Base-by-base conservation (phyloP, 352 stramenopile genomes). In the Globisporangium heterothallicum region DNA sequence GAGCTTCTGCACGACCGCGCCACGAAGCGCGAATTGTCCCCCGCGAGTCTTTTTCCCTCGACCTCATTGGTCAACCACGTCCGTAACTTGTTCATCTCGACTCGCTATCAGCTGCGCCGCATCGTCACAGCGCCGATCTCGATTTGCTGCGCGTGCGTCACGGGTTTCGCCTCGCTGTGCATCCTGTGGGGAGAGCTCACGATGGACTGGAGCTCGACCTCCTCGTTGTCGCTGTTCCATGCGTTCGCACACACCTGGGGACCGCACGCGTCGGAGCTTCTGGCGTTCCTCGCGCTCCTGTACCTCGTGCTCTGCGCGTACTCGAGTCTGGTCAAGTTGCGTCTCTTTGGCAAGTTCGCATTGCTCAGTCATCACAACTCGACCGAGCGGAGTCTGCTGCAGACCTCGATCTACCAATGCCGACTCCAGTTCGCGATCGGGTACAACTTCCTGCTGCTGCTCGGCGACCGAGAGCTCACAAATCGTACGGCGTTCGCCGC, bases 101-200 rank as follows among this genome's bases (percentile, higher is more conserved):
- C 26, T 0, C 53, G 56, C 1, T 53, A 64, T 9, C 59, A 64
- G 32, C 6, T 72, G 18, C 59, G 58, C n/a, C 63, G 63, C 1
- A 35, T 68, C 47, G 42, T 69, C 22, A 61, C 61, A 5, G 66
- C 64, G 25, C 59, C 59, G 2, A 46, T 84, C 0, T 67, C 58
- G 9, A 56, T 70, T 22, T 76, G 64, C 50, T 73, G 77, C 50
- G 52, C 79, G 12, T 49, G 75, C 21, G 63, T 74, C n/a, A 68
- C 64, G 10, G 60, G 64, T 0, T 35, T 72, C 6, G 61, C 66
- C 3, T 74, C 68, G n/a, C 46, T 80, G 3, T 66, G 69, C 43
- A 66, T 90, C n/a, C 45, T 84, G 30, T 90, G 76, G 76, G 71
- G 76, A 12, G 78, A 90, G 45, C 46, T 86, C 26, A 84, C 69